A percentile compares a stretch with the other conserved stretches of the same genome.
These are phyloP conservation scores for Nothophaeocryptopus gaeumannii DNA, from an alignment of 2,329 filamentous ascomycete genomes.

Conservation along the genomic window DNA sequence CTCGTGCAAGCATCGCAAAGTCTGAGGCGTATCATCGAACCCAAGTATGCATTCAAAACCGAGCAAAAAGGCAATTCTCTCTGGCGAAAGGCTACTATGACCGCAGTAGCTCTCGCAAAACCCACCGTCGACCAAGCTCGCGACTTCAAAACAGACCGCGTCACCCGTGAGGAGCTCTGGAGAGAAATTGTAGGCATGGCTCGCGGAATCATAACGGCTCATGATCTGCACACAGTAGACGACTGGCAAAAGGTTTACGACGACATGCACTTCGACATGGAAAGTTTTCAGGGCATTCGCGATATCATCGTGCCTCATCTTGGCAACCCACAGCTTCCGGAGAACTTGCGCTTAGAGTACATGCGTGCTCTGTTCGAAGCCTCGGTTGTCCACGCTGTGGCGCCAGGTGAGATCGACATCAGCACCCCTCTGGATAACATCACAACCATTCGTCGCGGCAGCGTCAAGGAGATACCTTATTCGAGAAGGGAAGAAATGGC, in stretches of 20 bases:
- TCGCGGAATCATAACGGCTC: conserved; percentile 39
- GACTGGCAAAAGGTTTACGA: conserved; percentile 45
- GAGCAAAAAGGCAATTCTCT: conserved; percentile 68
- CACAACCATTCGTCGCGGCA: conserved; percentile 64
- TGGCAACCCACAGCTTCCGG: conserved; percentile 62
- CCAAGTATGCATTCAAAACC: conserved; percentile 77
- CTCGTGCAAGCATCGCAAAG: conserved; percentile 64
- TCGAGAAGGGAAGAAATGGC: conserved; percentile 68
- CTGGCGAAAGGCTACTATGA: conserved; percentile 77
- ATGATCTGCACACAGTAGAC: conserved; percentile 32
- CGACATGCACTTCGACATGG: conserved; percentile 81
- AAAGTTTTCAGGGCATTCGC: conserved; percentile 66
- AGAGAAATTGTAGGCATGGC: conserved; percentile 42
- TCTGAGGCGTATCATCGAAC: conserved; percentile 65
- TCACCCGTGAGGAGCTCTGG: conserved; percentile 47
- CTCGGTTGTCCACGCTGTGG: conserved; percentile 71
- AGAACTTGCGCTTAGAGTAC: conserved; percentile 66
- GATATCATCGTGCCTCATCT: conserved; percentile 72
- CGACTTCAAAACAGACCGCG: conserved; percentile 28
- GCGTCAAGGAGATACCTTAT: conserved; percentile 66
- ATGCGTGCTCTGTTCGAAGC: conserved; percentile 74
- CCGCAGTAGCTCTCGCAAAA: conserved; percentile 65
- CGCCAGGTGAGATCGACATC: conserved; percentile 38
- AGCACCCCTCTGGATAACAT: conserved; percentile 60
- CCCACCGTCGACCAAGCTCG: conserved; percentile 56